These are phyloP conservation scores for Penicillium bovifimosum DNA, from an alignment of 495 filamentous ascomycete species.

Conservation along the genomic window DNA sequence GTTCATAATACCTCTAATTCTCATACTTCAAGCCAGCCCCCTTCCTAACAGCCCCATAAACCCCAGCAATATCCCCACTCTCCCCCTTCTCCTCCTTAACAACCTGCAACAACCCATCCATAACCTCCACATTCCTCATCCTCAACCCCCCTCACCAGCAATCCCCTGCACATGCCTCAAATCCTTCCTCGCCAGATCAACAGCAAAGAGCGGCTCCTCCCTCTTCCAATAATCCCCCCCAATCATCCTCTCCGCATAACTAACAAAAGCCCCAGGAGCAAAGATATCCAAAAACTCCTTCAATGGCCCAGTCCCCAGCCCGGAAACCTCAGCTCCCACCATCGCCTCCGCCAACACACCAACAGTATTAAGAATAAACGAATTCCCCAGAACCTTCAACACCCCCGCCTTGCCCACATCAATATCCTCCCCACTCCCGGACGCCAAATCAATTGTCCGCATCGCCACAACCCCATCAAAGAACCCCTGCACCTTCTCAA, in stretches of 20 bases:
- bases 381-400: constrained; percentile 83
- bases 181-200: constrained; percentile 84
- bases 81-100: constrained; percentile 69
- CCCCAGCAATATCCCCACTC: constrained; percentile 75
- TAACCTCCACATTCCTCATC: constrained; percentile 61
- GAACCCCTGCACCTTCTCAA: constrained; percentile 65
- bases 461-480: constrained; percentile 72
- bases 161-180: constrained; percentile 65
- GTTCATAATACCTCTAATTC: too few species aligned
- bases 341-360: constrained; percentile 72
- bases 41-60: constrained; percentile 72
- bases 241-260: constrained; percentile 70
- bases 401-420: constrained; percentile 33
- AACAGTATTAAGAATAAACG: constrained; percentile 79
- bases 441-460: constrained; percentile 54
- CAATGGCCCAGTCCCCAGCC: constrained; percentile 64
- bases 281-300: constrained; percentile 61
- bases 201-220: constrained; percentile 77
- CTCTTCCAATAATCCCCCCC: constrained; percentile 66
- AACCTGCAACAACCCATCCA: constrained; percentile 58
- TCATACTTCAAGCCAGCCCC: constrained; percentile 68
- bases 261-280: constrained; percentile 50
- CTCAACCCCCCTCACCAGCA: constrained; percentile 57
- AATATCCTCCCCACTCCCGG: constrained; percentile 16
- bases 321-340: constrained; percentile 73